Conservation (phyloP, 495 filamentous ascomycete species). For the Aspergillus conjunctus region DNA sequence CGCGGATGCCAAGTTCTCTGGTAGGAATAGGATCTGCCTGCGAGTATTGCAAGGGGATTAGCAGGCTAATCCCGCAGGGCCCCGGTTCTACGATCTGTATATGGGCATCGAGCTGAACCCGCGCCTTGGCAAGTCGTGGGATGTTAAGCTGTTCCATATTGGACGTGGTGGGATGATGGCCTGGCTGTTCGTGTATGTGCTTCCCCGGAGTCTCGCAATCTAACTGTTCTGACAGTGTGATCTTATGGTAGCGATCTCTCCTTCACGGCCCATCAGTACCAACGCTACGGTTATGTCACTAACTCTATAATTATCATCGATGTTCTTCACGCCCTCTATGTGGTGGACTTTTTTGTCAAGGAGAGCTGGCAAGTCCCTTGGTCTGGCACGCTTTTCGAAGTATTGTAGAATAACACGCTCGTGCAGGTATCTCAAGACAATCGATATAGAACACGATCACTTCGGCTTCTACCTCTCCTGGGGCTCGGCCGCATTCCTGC, state of each 20-base stretch:
- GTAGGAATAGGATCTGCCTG: background rate
- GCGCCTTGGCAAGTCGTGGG: conserved; percentile 47
- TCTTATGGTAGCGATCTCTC: conserved; percentile 41
- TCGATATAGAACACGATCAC: conserved; percentile 55
- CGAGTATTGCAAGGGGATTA: no score
- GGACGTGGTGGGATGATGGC: conserved; percentile 47
- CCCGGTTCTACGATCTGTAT: background rate
- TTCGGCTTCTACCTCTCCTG: conserved; percentile 56
- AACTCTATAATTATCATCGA: conserved; percentile 49
- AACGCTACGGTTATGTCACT: conserved; percentile 44
- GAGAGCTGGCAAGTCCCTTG: conserved; percentile 30
- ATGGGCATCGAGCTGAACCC: conserved; percentile 52
- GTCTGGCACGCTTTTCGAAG: background rate
- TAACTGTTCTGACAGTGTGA: background rate
- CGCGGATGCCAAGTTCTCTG: background rate
- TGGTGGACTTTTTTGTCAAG: conserved; percentile 54
- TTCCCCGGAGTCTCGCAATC: no score
- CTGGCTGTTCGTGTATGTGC: conserved; percentile 44
- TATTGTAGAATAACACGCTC: background rate
- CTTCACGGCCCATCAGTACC: conserved; percentile 49
- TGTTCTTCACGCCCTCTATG: conserved; percentile 49
- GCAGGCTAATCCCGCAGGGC: no score
- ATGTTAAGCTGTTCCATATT: conserved; percentile 55
- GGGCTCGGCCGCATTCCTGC: conserved; percentile 50
- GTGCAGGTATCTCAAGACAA: conserved; percentile 49